Evolutionary conservation across 805 yeast species (phyloP).

Genomic region (Barnettozyma vustinii): DNA sequence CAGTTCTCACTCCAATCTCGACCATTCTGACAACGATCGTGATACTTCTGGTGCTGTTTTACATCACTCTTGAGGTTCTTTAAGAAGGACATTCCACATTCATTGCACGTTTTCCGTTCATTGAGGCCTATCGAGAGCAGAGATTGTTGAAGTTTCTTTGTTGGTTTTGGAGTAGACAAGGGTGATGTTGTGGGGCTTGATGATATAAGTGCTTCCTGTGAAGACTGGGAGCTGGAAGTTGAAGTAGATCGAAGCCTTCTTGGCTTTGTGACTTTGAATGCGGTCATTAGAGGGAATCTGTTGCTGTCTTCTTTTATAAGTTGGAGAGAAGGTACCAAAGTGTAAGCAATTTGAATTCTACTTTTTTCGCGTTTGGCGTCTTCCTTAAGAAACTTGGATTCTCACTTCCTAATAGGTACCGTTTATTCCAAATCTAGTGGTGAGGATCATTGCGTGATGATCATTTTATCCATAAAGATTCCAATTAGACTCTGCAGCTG

Average conservation of each 20-base stretch:
- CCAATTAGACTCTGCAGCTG: too few relatives aligned
- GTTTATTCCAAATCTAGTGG: neutral
- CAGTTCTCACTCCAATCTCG: slow-evolving; percentile 39
- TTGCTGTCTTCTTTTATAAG: neutral
- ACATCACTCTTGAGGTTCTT: slow-evolving; percentile 36
- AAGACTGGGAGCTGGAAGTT: slow-evolving; percentile 12
- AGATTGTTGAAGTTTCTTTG: slow-evolving; percentile 12
- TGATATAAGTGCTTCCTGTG: neutral
- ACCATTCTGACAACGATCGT: slow-evolving; percentile 43
- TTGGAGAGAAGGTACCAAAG: too few relatives aligned
- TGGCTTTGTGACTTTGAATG: neutral
- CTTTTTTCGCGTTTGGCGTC: neutral
- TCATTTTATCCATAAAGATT: too few relatives aligned
- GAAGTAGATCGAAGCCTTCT: neutral
- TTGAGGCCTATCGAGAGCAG: slow-evolving; percentile 16
- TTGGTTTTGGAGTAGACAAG: neutral
- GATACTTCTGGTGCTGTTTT: slow-evolving; percentile 48
- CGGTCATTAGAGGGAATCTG: neutral
- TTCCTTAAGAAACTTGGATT: too few relatives aligned
- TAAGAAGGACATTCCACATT: slow-evolving; percentile 51
- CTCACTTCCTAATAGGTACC: too few relatives aligned
- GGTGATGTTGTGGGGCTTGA: slow-evolving; percentile 15
- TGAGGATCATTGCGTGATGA: neutral
- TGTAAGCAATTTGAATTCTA: too few relatives aligned
- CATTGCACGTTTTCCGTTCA: slow-evolving; percentile 33